Percentiles rank a stretch among this genome's conserved stretches.
phyloP scores from a whole-genome alignment of 768 basidiomycete genomes.

The Pholiota microspora region DNA sequence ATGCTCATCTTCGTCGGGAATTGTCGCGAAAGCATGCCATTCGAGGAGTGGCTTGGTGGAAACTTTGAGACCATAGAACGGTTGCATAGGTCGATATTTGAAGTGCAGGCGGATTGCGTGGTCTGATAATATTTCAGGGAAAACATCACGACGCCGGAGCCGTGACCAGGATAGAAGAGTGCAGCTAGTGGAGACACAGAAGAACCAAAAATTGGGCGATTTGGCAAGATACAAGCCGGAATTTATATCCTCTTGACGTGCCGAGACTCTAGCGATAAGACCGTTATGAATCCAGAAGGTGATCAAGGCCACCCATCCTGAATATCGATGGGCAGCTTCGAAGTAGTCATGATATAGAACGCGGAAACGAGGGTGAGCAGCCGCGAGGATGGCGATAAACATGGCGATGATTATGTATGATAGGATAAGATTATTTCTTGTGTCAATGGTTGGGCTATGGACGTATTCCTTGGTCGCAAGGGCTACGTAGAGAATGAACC shows the following conservation, averaged over 20 bases:
- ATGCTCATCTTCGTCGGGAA: slow-evolving; percentile 31
- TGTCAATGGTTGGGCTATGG: slow-evolving; percentile 21
- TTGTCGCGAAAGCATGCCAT: slow-evolving; percentile 51
- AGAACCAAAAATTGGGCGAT: slow-evolving; percentile 48
- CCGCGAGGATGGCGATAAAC: slow-evolving; percentile 43
- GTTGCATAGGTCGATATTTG: slow-evolving; percentile 40
- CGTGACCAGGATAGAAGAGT: slow-evolving; percentile 52
- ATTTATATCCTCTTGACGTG: slow-evolving; percentile 27
- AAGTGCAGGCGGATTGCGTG: slow-evolving; percentile 56
- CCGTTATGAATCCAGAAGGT: slow-evolving; percentile 47
- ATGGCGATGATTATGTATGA: slow-evolving; percentile 45
- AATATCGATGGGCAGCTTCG: slow-evolving; percentile 53
- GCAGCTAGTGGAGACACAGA: slow-evolving; percentile 30
- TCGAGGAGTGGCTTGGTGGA: slow-evolving; percentile 42
- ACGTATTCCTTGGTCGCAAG: slow-evolving; percentile 38
- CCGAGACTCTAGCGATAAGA: slow-evolving; percentile 33
- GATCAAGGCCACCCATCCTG: slow-evolving; percentile 50
- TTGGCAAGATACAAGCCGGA: slow-evolving; percentile 42
- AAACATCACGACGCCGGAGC: slow-evolving; percentile 46
- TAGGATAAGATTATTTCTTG: slow-evolving; percentile 31
- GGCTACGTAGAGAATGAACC: slow-evolving; percentile 48
- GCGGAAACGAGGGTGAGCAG: slow-evolving; percentile 49
- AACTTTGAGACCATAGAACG: slow-evolving; percentile 30
- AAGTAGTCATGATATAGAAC: slow-evolving; percentile 49
- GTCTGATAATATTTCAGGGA: slow-evolving; percentile 48